Conservation (phyloP, 148 eudicot species). For the Rhododendron kiyosumense region DNA sequence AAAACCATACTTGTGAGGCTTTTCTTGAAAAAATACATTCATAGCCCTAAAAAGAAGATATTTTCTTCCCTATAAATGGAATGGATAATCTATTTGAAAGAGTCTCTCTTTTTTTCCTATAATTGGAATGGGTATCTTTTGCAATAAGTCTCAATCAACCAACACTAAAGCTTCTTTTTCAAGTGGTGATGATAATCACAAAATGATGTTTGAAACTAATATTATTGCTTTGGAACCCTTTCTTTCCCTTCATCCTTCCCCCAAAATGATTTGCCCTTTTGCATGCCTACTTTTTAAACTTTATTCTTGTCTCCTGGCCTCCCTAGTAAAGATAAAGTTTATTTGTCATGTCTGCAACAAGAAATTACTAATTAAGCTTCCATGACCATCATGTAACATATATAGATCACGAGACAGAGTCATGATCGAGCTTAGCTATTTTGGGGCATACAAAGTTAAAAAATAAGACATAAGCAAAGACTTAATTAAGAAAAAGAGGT, state of each 20-base stretch:
- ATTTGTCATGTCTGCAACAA: background rate
- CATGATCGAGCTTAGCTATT: background rate
- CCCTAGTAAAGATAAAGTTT: background rate
- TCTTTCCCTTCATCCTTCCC: slow-evolving; percentile 19
- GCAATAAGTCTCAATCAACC: slow-evolving; percentile 11
- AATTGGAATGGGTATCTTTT: background rate
- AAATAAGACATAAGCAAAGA: too few relatives aligned
- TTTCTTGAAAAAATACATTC: background rate
- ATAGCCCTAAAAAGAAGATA: background rate
- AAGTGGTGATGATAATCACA: slow-evolving; percentile 14
- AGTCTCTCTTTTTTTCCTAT: background rate
- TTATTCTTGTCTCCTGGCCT: background rate
- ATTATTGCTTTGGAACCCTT: slow-evolving; percentile 6
- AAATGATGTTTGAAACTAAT: slow-evolving; percentile 12
- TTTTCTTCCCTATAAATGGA: background rate
- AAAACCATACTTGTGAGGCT: too few relatives aligned
- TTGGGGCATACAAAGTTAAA: background rate
- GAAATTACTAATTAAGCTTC: background rate
- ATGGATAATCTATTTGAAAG: background rate
- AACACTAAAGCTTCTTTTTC: slow-evolving; percentile 22
- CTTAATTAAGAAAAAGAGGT: too few relatives aligned
- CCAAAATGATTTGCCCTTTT: slow-evolving; percentile 20
- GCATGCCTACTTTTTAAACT: slow-evolving; percentile 4
- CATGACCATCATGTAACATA: background rate
- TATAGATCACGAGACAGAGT: background rate